These are phyloP conservation scores for Kappamyces sp. DNA, from an alignment of 192 early-diverging fungal genomes.

Conservation along the genomic window DNA sequence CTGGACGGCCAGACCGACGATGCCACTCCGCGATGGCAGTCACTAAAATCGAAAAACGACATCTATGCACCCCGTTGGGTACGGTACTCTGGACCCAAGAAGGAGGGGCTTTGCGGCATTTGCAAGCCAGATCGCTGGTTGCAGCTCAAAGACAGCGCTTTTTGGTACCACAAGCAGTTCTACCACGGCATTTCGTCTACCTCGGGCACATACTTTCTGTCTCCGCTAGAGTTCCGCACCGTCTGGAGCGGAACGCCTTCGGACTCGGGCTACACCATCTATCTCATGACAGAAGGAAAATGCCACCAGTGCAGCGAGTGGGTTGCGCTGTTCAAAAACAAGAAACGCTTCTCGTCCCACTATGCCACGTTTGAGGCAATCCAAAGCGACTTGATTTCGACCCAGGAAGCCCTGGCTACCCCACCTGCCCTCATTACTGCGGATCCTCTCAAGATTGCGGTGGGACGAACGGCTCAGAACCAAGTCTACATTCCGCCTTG, in stretches of 20 bases:
- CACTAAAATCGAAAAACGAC: constrained; percentile 62
- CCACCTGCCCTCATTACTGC: constrained; percentile 5
- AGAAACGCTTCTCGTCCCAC: constrained; percentile 29
- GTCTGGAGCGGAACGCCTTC: constrained; percentile 22
- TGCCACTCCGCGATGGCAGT: constrained; percentile 39
- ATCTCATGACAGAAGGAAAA: constrained; percentile 57
- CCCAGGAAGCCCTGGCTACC: not conserved
- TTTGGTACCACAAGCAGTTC: constrained; percentile 84
- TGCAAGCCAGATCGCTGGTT: constrained; percentile 71
- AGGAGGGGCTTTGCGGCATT: constrained; percentile 78
- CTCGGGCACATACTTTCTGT: constrained; percentile 67
- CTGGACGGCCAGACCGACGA: not conserved
- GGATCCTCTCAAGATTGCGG: constrained; percentile 12
- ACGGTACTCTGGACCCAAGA: constrained; percentile 64
- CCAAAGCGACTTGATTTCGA: not conserved
- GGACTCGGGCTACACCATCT: not conserved
- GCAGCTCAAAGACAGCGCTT: constrained; percentile 81
- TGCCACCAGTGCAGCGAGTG: constrained; percentile 81
- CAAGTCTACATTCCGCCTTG: constrained; percentile 11
- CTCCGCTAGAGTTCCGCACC: constrained; percentile 68
- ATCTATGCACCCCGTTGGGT: constrained; percentile 82
- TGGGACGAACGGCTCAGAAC: constrained; percentile 6
- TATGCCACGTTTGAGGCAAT: constrained; percentile 13
- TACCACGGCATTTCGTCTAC: constrained; percentile 82
- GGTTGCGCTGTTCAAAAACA: constrained; percentile 70